phyloP scores from a whole-genome alignment of 116 monocot genomes.

The Trichopus zeylanicus region DNA sequence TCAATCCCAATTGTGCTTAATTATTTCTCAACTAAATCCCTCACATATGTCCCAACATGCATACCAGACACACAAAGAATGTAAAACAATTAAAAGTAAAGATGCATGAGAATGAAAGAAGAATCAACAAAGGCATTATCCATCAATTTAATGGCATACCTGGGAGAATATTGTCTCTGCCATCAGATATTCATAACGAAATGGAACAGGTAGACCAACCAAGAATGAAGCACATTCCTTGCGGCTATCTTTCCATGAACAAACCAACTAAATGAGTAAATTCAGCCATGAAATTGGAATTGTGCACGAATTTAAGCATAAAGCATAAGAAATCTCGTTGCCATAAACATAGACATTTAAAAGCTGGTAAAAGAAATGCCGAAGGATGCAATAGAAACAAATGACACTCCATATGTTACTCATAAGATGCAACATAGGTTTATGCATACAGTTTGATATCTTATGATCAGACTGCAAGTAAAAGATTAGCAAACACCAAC shows the following conservation, averaged over 20 bases:
- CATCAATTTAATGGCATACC: conserved; percentile 23
- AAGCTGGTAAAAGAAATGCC: no score
- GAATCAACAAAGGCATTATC: not conserved
- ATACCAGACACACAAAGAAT: not conserved
- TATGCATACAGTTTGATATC: no score
- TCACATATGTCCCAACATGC: no score
- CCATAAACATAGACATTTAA: no score
- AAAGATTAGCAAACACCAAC: no score
- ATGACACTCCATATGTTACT: no score
- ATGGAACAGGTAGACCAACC: conserved; percentile 86
- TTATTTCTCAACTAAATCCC: no score
- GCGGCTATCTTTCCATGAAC: conserved; percentile 84
- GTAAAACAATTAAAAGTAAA: not conserved
- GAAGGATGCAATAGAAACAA: no score
- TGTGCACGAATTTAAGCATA: not conserved
- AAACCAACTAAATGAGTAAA: conserved; percentile 4
- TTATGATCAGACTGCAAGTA: no score
- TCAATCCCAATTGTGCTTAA: no score
- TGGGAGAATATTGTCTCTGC: conserved; percentile 99
- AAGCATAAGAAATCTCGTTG: not conserved
- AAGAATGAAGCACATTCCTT: conserved; percentile 92
- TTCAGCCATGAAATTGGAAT: no score
- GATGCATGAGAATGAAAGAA: not conserved
- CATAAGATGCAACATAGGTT: no score
- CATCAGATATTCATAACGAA: conserved; percentile 95